phyloP scores from a whole-genome alignment of 495 filamentous ascomycete species.

The Podospora pseudopauciseta region DNA sequence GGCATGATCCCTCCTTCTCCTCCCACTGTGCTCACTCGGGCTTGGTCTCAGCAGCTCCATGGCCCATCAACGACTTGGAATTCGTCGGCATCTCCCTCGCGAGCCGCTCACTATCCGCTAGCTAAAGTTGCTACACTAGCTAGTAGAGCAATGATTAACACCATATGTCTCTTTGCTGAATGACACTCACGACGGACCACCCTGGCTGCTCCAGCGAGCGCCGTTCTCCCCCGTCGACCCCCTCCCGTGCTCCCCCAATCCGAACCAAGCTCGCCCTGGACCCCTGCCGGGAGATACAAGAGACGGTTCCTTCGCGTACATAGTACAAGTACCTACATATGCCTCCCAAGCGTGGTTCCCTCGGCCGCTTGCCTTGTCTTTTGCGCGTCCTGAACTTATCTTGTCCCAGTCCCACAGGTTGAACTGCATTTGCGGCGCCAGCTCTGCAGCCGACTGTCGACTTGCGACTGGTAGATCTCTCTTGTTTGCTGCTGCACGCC shows the following conservation, averaged over 20 bases:
- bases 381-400: slow-evolving; percentile 31
- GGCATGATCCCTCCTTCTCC: slow-evolving; percentile 10
- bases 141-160: not conserved
- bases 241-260: slow-evolving; percentile 16
- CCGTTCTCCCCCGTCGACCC: slow-evolving; percentile 22
- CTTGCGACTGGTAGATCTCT: slow-evolving; percentile 28
- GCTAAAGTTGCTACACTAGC: not conserved
- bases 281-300: slow-evolving; percentile 30
- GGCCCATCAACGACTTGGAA: not conserved
- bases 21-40: slow-evolving; percentile 1
- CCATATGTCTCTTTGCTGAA: not conserved
- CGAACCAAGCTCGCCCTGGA: slow-evolving; percentile 18
- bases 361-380: slow-evolving; percentile 25
- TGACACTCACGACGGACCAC: not conserved
- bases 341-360: slow-evolving; percentile 30
- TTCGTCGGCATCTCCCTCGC: not conserved
- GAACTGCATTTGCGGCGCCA: slow-evolving; percentile 34
- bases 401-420: slow-evolving; percentile 27
- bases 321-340: slow-evolving; percentile 29
- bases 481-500: slow-evolving; percentile 30
- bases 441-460: slow-evolving; percentile 30
- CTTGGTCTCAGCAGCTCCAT: not conserved
- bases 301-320: slow-evolving; percentile 14
- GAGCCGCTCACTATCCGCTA: not conserved
- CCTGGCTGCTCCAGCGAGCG: slow-evolving; percentile 9